Conservation (phyloP, 176 grass and related monocot species). For the Eleusine indica region DNA sequence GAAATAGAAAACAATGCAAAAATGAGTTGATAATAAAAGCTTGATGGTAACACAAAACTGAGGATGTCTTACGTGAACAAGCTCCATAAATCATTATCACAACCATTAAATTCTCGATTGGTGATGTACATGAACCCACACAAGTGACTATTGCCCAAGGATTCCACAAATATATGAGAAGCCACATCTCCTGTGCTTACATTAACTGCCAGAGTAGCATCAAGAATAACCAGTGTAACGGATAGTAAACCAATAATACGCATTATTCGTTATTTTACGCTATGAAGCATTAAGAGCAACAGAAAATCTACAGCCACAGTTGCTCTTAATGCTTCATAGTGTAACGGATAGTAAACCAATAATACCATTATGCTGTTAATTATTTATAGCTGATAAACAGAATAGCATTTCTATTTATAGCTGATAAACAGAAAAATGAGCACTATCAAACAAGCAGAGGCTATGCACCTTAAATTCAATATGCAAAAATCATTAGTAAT, state of each 20-base stretch:
- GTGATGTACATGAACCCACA: constrained; percentile 86
- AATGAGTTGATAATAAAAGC: background rate
- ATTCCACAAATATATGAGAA: constrained; percentile 97
- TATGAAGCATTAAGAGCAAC: background rate
- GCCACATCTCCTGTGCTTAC: constrained; percentile 72
- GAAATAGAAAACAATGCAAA: constrained; percentile 9
- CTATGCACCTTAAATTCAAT: constrained; percentile 1
- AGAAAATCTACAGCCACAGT: background rate
- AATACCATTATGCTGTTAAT: too few relatives aligned
- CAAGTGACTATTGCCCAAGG: constrained; percentile 90
- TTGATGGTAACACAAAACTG: background rate
- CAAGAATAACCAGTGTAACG: constrained; percentile 26
- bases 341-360: too few relatives aligned
- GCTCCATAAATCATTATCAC: constrained; percentile 86
- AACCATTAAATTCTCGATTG: constrained; percentile 93
- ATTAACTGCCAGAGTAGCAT: constrained; percentile 49
- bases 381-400: background rate
- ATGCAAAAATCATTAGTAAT: background rate
- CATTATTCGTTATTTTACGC: background rate
- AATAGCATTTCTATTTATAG: background rate
- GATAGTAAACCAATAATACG: background rate
- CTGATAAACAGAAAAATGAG: background rate
- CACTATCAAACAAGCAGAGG: constrained; percentile 7
- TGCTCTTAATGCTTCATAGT: too few relatives aligned
- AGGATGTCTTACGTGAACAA: constrained; percentile 68